A percentile compares a stretch with the other conserved stretches of the same genome.
Evolutionary conservation across 495 filamentous ascomycete species (phyloP).

Genomic region (Hypoxylon trugodes): DNA sequence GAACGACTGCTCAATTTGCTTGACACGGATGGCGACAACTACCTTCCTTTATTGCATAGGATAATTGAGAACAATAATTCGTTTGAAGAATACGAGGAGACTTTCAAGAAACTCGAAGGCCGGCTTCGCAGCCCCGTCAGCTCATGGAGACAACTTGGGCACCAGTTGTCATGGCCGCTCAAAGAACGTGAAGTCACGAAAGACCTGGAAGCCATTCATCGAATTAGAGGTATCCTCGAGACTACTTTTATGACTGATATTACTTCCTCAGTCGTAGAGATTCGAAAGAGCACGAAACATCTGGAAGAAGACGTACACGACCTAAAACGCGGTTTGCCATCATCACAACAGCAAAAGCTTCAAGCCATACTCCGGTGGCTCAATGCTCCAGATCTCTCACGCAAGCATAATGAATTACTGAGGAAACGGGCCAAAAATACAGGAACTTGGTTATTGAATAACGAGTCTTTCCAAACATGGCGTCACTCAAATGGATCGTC

Average conservation of each 20-base stretch:
- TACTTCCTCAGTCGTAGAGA: neutral
- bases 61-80: neutral
- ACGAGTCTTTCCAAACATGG: no score
- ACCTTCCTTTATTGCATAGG: neutral
- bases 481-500: no score
- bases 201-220: neutral
- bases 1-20: neutral
- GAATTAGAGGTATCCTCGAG: slow-evolving; percentile 2
- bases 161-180: neutral
- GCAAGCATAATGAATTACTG: no score
- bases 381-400: no score
- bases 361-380: no score
- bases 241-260: neutral
- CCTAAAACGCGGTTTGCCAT: no score
- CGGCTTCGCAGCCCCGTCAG: neutral
- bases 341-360: no score
- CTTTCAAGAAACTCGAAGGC: neutral
- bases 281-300: neutral
- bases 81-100: neutral
- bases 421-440: no score
- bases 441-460: no score
- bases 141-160: neutral
- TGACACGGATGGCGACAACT: neutral
- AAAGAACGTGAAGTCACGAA: neutral
- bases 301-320: no score